Evolutionary conservation across 2,329 filamentous ascomycete genomes (phyloP).

Genomic region (Westerdykella aurantiaca): DNA sequence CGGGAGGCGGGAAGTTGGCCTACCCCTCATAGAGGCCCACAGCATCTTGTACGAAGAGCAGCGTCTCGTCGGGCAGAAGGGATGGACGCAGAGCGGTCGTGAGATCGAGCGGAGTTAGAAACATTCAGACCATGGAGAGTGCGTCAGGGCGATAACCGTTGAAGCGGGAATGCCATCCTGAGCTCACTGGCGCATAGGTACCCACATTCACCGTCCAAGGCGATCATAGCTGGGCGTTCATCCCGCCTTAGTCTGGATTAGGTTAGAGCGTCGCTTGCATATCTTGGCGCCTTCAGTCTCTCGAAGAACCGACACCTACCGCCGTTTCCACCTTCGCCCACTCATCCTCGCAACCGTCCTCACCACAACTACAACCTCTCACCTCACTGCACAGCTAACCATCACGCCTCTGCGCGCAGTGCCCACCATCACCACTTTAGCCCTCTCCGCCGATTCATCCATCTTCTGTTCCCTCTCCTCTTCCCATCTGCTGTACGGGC

Average conservation of each 20-base stretch:
- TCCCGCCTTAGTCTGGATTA: neutral
- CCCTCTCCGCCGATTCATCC: conserved; percentile 3
- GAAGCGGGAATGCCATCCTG: conserved; percentile 7
- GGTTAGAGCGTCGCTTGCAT: conserved; percentile 3
- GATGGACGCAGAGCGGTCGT: conserved; percentile 92
- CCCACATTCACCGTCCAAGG: conserved; percentile 1
- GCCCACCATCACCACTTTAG: conserved; percentile 1
- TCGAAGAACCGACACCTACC: neutral
- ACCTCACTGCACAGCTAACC: conserved; percentile 3
- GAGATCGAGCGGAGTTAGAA: conserved; percentile 90
- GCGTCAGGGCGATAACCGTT: conserved; percentile 7
- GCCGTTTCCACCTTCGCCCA: neutral
- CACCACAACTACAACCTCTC: conserved; percentile 10
- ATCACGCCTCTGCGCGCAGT: neutral
- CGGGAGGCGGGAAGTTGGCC: conserved; percentile 1
- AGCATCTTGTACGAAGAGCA: conserved; percentile 95
- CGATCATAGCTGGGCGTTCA: conserved; percentile 2
- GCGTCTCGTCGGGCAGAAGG: conserved; percentile 85
- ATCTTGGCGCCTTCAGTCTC: neutral
- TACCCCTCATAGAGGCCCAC: conserved; percentile 97
- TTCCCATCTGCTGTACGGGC: conserved; percentile 4
- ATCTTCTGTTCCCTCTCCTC: neutral
- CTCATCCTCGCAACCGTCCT: conserved; percentile 2
- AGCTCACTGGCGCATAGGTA: neutral
- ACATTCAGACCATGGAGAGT: conserved; percentile 64